Base-by-base conservation (phyloP, 805 yeast species). In the Scheffersomyces coipomensis region DNA sequence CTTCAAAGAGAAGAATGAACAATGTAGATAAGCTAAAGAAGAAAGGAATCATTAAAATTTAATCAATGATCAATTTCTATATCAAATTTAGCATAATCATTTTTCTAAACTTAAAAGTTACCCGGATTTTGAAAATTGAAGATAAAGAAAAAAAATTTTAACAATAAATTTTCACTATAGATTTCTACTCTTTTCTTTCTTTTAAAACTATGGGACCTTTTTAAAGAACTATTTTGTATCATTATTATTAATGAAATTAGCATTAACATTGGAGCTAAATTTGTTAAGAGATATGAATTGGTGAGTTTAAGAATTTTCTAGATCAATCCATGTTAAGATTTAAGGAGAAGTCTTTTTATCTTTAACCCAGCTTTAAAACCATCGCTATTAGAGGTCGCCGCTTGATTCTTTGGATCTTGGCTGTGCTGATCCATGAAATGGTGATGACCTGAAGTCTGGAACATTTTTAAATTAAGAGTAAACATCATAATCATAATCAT, bases 381-480 rank as follows among this genome's bases (percentile, higher is more conserved):
- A 88, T 88, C 88, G 96, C 90, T 79, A 87, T 83, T 83, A 64
- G 89, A 88, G 96, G 95, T 84, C 83, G 88, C 88, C 83, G 73
- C 74, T 68, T 64, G 15, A 64, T 55, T 49, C 52, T 53, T 51
- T 61, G 73, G 75, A n/a, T 70, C 64, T 65, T 73, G 30, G 17
- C 30, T 27, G 30, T 27, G 83, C 76, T 52, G 85, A 83, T 79
- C 89, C 95, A 87, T 87, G 95, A 87, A 83, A 81, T 75, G 86
- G 90, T 84, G 96, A 87, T 87, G 95, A 87, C 96, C 96, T 87
- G 81, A 72, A 68, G 83, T 64, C 73, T 85, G 91, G 80, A 61
- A 85, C 88, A 85, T 71, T 51, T 44, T 22, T 39, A n/a, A n/a
- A n/a, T n/a, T n/a, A n/a, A n/a, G n/a, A n/a, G n/a, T n/a, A n/a